Percentiles rank a stretch among this genome's conserved stretches.
Evolutionary conservation across 2,329 filamentous ascomycete species (phyloP).

Genomic region (Aureobasidium pullulans): DNA sequence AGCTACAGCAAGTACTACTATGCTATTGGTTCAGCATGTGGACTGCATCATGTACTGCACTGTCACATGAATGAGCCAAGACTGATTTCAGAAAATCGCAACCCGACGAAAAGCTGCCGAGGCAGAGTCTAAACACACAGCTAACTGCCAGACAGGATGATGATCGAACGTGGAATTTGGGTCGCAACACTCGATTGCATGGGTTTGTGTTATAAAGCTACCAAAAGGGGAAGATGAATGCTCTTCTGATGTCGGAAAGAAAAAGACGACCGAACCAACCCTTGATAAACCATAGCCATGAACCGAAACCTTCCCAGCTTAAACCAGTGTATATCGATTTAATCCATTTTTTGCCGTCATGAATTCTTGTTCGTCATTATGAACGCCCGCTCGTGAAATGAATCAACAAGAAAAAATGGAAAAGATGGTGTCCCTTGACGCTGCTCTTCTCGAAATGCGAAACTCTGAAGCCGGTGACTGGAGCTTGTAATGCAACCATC

Average conservation of each 20-base stretch:
- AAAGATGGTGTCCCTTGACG: not conserved
- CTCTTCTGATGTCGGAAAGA: not conserved
- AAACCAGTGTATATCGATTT: not conserved
- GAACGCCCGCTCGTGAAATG: constrained; percentile 7
- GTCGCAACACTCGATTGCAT: not conserved
- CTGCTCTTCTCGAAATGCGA: not conserved
- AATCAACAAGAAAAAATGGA: constrained; percentile 7
- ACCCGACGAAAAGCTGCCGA: too few relatives aligned
- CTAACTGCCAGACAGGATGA: too few relatives aligned
- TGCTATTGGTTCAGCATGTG: too few relatives aligned
- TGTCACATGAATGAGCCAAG: too few relatives aligned
- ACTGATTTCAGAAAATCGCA: too few relatives aligned
- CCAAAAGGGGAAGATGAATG: not conserved
- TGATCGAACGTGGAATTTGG: not conserved
- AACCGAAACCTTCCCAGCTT: not conserved
- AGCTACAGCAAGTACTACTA: too few relatives aligned
- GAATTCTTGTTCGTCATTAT: constrained; percentile 12
- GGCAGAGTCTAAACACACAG: too few relatives aligned
- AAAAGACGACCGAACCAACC: not conserved
- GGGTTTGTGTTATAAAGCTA: not conserved
- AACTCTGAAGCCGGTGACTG: not conserved
- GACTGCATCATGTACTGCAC: too few relatives aligned
- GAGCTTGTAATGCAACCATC: not conserved
- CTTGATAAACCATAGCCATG: not conserved
- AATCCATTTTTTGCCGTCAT: constrained; percentile 4